Evolutionary conservation across 495 filamentous ascomycete genomes (phyloP), one percentile per base, ranked within the genome.

Genomic region (Xylaria telfairii): DNA sequence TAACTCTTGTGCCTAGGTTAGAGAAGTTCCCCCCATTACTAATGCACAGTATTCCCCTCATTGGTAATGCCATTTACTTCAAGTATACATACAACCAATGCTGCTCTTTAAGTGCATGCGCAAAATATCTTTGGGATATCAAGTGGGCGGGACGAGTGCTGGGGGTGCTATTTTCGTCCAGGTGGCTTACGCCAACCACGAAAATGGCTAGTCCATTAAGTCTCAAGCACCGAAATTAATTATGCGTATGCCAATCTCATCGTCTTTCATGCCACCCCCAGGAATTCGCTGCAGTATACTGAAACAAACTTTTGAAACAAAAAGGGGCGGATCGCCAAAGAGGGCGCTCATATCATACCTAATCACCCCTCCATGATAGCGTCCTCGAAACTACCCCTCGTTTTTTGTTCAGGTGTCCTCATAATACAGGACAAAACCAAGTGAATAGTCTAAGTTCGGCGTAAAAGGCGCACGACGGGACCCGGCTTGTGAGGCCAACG

Each of bases 81-180:
- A n/a, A n/a, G n/a, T n/a, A n/a, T n/a, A n/a, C n/a, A n/a, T n/a
- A 30, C 41, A 32, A 4, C 24, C 53, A 57, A 24, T 8, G 53
- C 28, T 17, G 15, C 10, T 34, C 53, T 34, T 57, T 15, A 4
- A 59, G 28, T 65, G 49, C 62, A 49, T 53, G 63, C 63, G 32
- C 63, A 26, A 53, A n/a, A 53, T 26, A n/a, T 64, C 8, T 34
- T 49, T n/a, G 7, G 3, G 21, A n/a, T 47, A 47, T 24, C 17
- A 6, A 44, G 21, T 28, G 4, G 60, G 26, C 9, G 57, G 60
- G 7, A 47, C 12, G 15, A 13, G 44, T 65, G 17, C 4, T 19
- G 4, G 32, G 30, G 32, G 56, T 41, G 15, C 64, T 66, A 66
- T 66, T 66, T 66, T 54, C 46, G 47, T 66, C 7, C 21, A 28